Percentiles rank a stretch among this genome's conserved stretches.
Conservation (phyloP, 306 rosid species). For the Prunus mira region DNA sequence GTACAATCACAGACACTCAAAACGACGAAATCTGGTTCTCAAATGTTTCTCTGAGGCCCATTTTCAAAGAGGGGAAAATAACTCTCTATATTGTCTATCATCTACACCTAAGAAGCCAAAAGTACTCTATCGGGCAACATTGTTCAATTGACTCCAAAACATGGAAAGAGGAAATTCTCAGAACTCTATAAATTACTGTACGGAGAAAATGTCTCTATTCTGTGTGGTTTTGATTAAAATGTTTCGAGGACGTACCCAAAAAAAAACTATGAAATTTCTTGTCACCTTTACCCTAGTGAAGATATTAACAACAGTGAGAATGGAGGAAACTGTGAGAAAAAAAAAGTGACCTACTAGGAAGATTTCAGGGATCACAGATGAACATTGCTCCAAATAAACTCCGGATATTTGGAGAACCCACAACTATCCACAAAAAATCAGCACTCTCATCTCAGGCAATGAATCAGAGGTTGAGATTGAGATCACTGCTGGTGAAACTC, state of each 20-base stretch:
- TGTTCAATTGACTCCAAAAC: background rate
- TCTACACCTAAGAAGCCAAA: background rate
- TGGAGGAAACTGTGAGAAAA: background rate
- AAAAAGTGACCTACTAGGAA: background rate
- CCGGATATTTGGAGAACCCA: background rate
- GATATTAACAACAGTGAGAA: background rate
- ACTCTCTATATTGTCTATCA: background rate
- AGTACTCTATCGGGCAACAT: background rate
- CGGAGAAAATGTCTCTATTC: background rate
- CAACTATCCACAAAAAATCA: background rate
- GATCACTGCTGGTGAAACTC: constrained; percentile 48
- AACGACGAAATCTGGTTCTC: background rate
- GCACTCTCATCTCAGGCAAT: background rate
- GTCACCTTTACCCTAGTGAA: background rate
- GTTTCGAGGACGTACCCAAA: background rate
- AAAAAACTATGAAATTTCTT: background rate
- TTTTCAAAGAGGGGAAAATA: background rate
- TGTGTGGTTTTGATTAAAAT: constrained; percentile 9
- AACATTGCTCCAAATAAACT: background rate
- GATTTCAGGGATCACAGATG: background rate
- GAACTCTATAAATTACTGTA: background rate
- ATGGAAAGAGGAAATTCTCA: background rate
- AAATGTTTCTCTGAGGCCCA: background rate
- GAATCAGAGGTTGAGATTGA: background rate
- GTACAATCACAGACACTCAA: no score